Evolutionary conservation across 2,329 filamentous ascomycete genomes (phyloP).

Genomic region (Scorias spongiosa): DNA sequence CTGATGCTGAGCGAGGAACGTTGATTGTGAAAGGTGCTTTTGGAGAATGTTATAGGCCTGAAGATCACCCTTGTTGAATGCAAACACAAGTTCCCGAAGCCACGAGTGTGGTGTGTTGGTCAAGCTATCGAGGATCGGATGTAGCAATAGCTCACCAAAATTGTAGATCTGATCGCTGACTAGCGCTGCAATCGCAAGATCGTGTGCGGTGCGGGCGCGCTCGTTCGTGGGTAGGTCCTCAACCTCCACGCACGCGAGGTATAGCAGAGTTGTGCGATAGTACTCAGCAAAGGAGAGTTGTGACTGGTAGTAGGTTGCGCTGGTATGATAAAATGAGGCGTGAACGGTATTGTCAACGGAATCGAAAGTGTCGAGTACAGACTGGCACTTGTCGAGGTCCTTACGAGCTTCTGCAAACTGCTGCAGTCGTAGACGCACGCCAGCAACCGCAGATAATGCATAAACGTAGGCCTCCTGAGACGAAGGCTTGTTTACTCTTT

Average conservation of each 20-base stretch:
- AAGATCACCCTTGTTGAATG: constrained; percentile 92
- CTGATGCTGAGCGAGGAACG: constrained; percentile 63
- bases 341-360: constrained; percentile 91
- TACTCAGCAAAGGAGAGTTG: constrained; percentile 90
- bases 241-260: constrained; percentile 88
- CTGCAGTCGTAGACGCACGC: constrained; percentile 65
- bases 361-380: constrained; percentile 80
- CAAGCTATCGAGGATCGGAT: constrained; percentile 84
- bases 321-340: constrained; percentile 89
- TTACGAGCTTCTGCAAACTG: constrained; percentile 71
- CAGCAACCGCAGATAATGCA: constrained; percentile 77
- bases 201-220: constrained; percentile 71
- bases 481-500: constrained; percentile 79
- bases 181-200: constrained; percentile 80
- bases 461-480: constrained; percentile 95
- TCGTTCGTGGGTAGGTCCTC: constrained; percentile 58
- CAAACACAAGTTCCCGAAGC: constrained; percentile 90
- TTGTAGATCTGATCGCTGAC: constrained; percentile 97
- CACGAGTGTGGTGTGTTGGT: constrained; percentile 61
- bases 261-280: constrained; percentile 94
- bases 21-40: constrained; percentile 56
- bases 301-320: constrained; percentile 81
- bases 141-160: constrained; percentile 94
- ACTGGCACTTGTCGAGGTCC: constrained; percentile 75
- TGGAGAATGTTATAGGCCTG: constrained; percentile 68